phyloP scores from a whole-genome alignment of 768 basidiomycete species.

The Mycena crocata region DNA sequence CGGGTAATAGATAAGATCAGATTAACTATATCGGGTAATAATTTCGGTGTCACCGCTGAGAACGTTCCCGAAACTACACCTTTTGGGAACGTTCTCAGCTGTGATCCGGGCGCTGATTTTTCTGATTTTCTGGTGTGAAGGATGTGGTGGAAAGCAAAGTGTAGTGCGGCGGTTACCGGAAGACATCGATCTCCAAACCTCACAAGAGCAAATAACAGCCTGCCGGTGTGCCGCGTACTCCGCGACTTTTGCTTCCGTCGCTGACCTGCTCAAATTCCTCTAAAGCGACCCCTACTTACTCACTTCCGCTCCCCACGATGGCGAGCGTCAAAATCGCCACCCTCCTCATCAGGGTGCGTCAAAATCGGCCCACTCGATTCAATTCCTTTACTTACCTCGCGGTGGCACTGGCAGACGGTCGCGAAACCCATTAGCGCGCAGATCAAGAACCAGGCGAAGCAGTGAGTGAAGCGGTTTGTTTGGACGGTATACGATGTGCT shows the following conservation, averaged over 20 bases:
- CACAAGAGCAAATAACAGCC: neutral
- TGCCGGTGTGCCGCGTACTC: neutral
- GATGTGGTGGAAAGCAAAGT: too few relatives aligned
- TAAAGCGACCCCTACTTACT: too few relatives aligned
- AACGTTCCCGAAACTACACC: too few relatives aligned
- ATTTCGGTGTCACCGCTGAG: too few relatives aligned
- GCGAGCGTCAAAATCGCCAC: conserved; percentile 81
- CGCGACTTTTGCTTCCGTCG: neutral
- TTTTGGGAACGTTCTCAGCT: too few relatives aligned
- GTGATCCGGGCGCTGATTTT: too few relatives aligned
- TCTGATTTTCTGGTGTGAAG: too few relatives aligned
- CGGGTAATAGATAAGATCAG: too few relatives aligned
- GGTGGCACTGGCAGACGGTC: conserved; percentile 66
- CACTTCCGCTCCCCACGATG: conserved; percentile 51
- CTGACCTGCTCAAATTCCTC: neutral
- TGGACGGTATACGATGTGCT: neutral
- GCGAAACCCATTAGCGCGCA: conserved; percentile 83
- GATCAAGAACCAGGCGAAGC: conserved; percentile 77
- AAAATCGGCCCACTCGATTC: neutral
- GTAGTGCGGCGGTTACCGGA: too few relatives aligned
- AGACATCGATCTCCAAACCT: too few relatives aligned
- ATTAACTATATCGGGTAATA: too few relatives aligned
- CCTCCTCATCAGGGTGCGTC: conserved; percentile 76
- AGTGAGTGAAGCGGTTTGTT: conserved; percentile 57
- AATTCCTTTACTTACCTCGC: neutral